These are phyloP conservation scores for Evernia prunastri DNA, from an alignment of 495 filamentous ascomycete genomes.

Conservation along the genomic window DNA sequence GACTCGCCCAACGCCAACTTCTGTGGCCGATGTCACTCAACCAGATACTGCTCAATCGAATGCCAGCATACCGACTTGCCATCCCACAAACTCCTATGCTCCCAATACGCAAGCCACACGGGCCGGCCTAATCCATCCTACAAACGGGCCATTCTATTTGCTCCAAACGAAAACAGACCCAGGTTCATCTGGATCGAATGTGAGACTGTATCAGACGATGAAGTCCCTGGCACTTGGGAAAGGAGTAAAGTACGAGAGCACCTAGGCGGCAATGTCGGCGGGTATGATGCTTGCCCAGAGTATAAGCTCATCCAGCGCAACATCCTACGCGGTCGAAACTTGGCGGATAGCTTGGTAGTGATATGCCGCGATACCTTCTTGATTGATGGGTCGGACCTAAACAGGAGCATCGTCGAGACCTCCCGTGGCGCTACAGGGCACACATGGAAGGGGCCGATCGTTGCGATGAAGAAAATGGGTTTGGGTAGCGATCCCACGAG, in stretches of 20 bases:
- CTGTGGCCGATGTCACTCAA: neutral
- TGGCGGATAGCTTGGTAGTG: slow-evolving; percentile 9
- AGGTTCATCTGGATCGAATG: neutral
- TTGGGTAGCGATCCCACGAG: neutral
- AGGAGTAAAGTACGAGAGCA: neutral
- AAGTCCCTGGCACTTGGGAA: neutral
- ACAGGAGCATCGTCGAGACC: slow-evolving; percentile 19
- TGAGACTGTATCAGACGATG: neutral
- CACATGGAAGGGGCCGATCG: slow-evolving; percentile 21
- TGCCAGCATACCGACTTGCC: slow-evolving; percentile 30
- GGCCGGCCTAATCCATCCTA: slow-evolving; percentile 16
- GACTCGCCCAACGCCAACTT: neutral
- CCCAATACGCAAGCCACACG: slow-evolving; percentile 16
- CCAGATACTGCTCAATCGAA: slow-evolving; percentile 30
- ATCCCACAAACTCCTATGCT: slow-evolving; percentile 11
- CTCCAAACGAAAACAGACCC: neutral
- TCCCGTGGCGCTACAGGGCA: slow-evolving; percentile 7
- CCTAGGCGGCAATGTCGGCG: neutral
- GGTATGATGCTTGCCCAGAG: neutral
- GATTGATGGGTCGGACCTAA: slow-evolving; percentile 27
- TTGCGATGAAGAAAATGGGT: slow-evolving; percentile 19
- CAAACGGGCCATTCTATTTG: slow-evolving; percentile 32
- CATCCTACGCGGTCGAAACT: neutral
- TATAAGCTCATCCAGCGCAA: neutral
- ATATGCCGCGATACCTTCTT: slow-evolving; percentile 20